These are phyloP conservation scores for Huiozyma naganishii DNA, from an alignment of 805 yeast genomes.

Conservation along the genomic window DNA sequence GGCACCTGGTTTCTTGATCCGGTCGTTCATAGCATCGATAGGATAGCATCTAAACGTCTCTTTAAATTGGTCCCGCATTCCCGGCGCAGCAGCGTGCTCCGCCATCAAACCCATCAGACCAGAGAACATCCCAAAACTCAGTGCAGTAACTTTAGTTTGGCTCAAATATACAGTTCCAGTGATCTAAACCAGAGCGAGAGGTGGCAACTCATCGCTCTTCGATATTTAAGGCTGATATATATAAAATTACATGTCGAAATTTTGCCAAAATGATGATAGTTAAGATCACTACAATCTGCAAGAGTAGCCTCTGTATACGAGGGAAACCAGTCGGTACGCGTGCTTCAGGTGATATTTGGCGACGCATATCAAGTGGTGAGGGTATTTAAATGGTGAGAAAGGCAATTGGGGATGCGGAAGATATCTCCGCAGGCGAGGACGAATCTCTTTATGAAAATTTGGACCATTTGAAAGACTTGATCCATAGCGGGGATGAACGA, in stretches of 20 bases:
- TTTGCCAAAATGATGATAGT: no score
- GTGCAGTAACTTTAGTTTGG: background rate
- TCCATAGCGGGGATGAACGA: conserved; percentile 8
- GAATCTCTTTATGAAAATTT: conserved; percentile 23
- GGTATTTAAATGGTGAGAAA: no score
- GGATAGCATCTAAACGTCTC: conserved; percentile 92
- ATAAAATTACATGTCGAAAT: no score
- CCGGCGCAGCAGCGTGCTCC: conserved; percentile 4
- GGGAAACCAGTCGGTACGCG: background rate
- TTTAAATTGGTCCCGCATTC: conserved; percentile 45
- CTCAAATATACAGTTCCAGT: no score
- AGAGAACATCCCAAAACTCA: background rate
- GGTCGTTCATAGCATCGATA: conserved; percentile 77
- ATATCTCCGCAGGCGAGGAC: conserved; percentile 11
- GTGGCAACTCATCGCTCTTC: no score
- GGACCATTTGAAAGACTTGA: conserved; percentile 24
- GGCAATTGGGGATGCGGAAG: no score
- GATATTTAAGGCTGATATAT: no score
- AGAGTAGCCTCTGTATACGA: no score
- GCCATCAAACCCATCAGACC: background rate
- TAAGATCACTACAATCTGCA: no score
- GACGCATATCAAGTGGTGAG: no score
- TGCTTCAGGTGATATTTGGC: background rate
- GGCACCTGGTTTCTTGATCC: conserved; percentile 59
- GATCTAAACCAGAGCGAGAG: no score